These are phyloP conservation scores for Blastocystis sp. DNA, from an alignment of 352 stramenopile genomes.

Conservation along the genomic window DNA sequence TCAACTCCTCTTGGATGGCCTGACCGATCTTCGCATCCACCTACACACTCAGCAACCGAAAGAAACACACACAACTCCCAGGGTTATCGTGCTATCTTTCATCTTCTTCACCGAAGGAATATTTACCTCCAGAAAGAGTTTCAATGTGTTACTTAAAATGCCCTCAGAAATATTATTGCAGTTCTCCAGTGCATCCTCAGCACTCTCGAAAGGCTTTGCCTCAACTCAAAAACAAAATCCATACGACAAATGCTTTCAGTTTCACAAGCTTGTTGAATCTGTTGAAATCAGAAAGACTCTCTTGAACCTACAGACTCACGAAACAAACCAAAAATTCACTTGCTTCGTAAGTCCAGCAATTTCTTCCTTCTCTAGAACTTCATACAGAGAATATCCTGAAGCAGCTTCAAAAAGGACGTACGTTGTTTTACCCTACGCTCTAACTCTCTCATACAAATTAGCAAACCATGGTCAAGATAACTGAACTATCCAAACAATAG, in stretches of 20 bases:
- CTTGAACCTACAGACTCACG: background rate
- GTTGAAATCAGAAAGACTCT: conserved; percentile 66
- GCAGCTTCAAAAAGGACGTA: conserved; percentile 57
- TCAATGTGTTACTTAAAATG: conserved; percentile 81
- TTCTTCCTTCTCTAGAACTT: conserved; percentile 51
- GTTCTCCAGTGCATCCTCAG: conserved; percentile 96
- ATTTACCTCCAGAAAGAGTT: conserved; percentile 99
- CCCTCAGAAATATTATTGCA: conserved; percentile 94
- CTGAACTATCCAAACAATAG: background rate
- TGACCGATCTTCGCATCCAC: conserved; percentile 85
- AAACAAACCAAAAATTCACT: background rate
- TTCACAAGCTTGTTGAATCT: conserved; percentile 92
- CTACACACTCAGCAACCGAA: background rate
- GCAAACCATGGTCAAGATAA: background rate
- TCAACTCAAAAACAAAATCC: background rate
- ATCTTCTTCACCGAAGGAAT: conserved; percentile 87
- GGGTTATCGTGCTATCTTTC: conserved; percentile 79
- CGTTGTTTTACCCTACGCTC: background rate
- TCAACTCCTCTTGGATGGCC: conserved; percentile 87
- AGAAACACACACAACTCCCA: conserved; percentile 70
- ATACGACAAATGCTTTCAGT: conserved; percentile 86
- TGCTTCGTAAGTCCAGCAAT: conserved; percentile 30
- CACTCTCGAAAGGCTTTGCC: conserved; percentile 88
- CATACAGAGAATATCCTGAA: conserved; percentile 46
- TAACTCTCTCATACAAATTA: background rate